Evolutionary conservation across 176 grass and related monocot species (phyloP).

Genomic region (Oropetium thomaeum): DNA sequence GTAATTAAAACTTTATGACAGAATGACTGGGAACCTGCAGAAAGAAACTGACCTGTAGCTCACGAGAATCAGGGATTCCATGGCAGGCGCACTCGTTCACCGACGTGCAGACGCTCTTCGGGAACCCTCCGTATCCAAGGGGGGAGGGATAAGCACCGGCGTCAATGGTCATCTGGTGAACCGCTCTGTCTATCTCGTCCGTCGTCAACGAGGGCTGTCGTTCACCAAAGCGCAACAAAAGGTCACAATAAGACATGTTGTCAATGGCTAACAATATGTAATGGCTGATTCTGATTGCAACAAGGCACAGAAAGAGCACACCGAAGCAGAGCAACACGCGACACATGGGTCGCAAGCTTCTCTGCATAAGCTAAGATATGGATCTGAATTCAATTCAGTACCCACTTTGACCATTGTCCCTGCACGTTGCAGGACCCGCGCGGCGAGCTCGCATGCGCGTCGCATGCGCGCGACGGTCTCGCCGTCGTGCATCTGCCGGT

Average conservation of each 20-base stretch:
- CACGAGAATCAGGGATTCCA: constrained; percentile 81
- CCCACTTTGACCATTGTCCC: constrained; percentile 72
- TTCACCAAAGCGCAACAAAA: too few relatives aligned
- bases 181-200: constrained; percentile 88
- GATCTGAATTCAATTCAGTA: not conserved
- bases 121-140: constrained; percentile 83
- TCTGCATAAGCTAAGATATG: not conserved
- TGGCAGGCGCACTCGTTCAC: constrained; percentile 97
- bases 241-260: too few relatives aligned
- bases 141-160: constrained; percentile 87
- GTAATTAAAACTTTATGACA: not conserved
- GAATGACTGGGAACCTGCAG: not conserved
- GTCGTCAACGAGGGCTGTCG: constrained; percentile 74
- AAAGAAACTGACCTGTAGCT: constrained; percentile 40
- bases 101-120: constrained; percentile 90
- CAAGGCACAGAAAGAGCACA: not conserved
- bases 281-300: not conserved
- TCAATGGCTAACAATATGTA: not conserved
- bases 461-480: constrained; percentile 62
- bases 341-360: not conserved
- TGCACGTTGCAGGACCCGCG: constrained; percentile 68
- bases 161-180: constrained; percentile 84
- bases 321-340: not conserved
- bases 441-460: constrained; percentile 63
- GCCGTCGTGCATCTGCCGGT: constrained; percentile 64